Conservation (phyloP, 2,329 filamentous ascomycete species). For the Tolypocladium tropicale region DNA sequence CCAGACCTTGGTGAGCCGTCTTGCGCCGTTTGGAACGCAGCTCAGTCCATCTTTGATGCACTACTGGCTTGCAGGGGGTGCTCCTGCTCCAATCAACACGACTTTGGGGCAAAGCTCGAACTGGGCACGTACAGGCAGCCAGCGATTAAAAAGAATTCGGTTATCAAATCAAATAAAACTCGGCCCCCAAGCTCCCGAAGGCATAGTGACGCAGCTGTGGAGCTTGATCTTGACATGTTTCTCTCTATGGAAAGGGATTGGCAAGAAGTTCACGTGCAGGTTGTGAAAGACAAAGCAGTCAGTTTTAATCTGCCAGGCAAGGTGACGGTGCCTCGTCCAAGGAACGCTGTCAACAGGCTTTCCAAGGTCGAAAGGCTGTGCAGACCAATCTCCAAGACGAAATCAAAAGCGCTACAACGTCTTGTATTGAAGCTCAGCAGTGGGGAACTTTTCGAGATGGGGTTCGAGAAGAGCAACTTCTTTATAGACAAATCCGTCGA, state of each 20-base stretch:
- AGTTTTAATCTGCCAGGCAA: no score
- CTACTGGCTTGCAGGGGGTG: neutral
- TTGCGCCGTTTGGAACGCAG: no score
- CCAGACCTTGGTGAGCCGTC: no score
- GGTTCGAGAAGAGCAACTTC: slow-evolving; percentile 3
- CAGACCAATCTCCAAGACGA: neutral
- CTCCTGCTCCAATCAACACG: neutral
- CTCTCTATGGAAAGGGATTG: neutral
- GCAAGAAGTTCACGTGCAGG: neutral
- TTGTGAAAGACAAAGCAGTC: neutral
- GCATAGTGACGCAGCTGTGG: no score
- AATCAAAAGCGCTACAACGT: neutral
- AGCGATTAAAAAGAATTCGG: neutral
- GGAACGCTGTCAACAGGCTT: no score
- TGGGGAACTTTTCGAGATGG: slow-evolving; percentile 3
- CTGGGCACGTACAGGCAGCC: neutral
- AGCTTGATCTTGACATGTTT: neutral
- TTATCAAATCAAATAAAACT: no score
- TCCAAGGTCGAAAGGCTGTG: neutral
- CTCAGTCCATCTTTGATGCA: slow-evolving; percentile 5
- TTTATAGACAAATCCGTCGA: neutral
- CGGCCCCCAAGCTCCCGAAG: no score
- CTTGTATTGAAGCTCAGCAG: slow-evolving; percentile 4
- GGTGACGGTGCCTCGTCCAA: no score
- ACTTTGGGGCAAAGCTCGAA: neutral